A percentile compares a stretch with the other conserved stretches of the same genome.
phyloP scores from a whole-genome alignment of 2,329 filamentous ascomycete species.

The Arthrinium puccinioides region DNA sequence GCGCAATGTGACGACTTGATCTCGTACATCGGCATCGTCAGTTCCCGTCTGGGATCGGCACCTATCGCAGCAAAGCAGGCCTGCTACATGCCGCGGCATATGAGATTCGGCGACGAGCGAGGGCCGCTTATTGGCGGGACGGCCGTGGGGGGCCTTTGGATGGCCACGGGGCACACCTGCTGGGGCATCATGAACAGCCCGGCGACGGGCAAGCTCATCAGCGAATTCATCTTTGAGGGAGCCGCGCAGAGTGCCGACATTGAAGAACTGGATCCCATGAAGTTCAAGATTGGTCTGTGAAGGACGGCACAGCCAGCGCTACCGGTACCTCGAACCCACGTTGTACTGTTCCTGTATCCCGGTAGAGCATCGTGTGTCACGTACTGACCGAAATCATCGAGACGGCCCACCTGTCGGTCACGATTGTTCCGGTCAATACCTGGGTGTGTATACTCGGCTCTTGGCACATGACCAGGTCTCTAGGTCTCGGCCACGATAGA shows the following conservation, averaged over 20 bases:
- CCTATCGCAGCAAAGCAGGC: conserved; percentile 72
- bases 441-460: too few relatives aligned
- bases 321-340: too few relatives aligned
- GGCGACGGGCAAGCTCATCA: conserved; percentile 75
- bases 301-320: too few relatives aligned
- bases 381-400: too few relatives aligned
- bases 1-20: conserved; percentile 77
- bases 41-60: conserved; percentile 58
- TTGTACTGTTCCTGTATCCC: too few relatives aligned
- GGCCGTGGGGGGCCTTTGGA: conserved; percentile 62
- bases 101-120: conserved; percentile 48
- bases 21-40: conserved; percentile 64
- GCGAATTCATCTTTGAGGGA: conserved; percentile 72
- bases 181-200: conserved; percentile 98
- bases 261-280: conserved; percentile 58
- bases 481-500: too few relatives aligned
- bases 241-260: conserved; percentile 61
- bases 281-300: conserved; percentile 42
- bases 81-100: conserved; percentile 83
- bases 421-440: too few relatives aligned
- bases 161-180: conserved; percentile 89
- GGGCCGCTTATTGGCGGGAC: conserved; percentile 75
- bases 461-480: too few relatives aligned
- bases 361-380: too few relatives aligned
- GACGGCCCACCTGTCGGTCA: too few relatives aligned